Base-by-base conservation (phyloP, 345 rosid species). In the Psidium guajava region DNA sequence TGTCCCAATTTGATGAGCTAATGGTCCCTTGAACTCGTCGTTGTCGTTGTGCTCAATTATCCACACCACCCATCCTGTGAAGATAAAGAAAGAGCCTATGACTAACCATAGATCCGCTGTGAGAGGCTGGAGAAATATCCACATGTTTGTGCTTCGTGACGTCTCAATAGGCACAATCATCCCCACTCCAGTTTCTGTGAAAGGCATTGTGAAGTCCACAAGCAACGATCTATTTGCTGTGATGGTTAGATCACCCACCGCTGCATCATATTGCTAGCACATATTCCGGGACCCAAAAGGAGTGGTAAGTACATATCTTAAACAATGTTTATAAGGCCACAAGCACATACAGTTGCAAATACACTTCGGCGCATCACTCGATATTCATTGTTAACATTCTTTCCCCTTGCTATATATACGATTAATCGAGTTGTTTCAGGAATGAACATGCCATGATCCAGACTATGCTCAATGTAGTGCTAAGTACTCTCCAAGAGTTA, bases 101-200 rank as follows among this genome's bases (percentile, higher is more conserved):
- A 89, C 87, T 25, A 90, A 3, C 97, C 96, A 94, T n/a, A 93
- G 93, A 22, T 88, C 85, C 86, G 27, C 53, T 22, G 87, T 88
- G 12, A 92, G 86, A 8, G 97, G 97, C 86, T 90, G 85, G 11
- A 91, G 85, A 88, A 94, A 94, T 56, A 90, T 88, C 95, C 95
- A 92, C 80, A 86, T 84, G 61, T 88, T 87, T 61, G 80, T 91
- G 54, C 82, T 81, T 44, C 75, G 86, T 8, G 87, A 82, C 0
- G 84, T 55, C 61, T 86, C 32, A 2, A 85, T 85, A 52, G 84
- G 77, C 84, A 90, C 94, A 24, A 93, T 86, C 91, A 91, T 87
- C n/a, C 89, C 87, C 83, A 91, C 87, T n/a, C 93, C 92, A 32
- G 91, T 81, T 8, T 92, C 93, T 0, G 92, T 56, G 86, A 83